Evolutionary conservation across 306 rosid genomes (phyloP), one percentile per base, ranked within the genome.

Genomic region (Urtica urens): DNA sequence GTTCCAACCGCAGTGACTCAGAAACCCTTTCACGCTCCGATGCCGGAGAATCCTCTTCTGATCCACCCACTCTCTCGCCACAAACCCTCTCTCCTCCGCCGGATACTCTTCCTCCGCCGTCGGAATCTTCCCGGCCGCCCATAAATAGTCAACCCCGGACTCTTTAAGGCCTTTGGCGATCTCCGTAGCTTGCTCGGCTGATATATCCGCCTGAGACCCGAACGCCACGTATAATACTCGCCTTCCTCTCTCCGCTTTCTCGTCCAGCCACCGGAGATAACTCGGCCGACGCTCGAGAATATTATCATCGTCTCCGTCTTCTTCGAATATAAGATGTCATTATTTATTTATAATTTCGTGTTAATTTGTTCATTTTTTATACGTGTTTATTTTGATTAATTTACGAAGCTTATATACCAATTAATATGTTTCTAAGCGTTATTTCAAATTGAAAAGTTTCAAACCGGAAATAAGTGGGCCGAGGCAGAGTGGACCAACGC

Each of bases 1-100:
- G 49, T 78, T 78, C 81, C 81, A 78, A 22, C 81, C 81, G 16
- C 79, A 78, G 17, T 74, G 79, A 3, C 86, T 74, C 14, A 78
- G 6, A 53, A 78, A 78, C 13, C 86, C 77, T 16, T 62, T 23
- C 10, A 74, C 79, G 2, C 69, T 51, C n/a, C 56, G 56, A 7
- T 75, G 82, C 30, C 7, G 58, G 15, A 78, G 34, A n/a, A 78
- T 66, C 34, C 49, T 67, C 26, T 46, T 53, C 30, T 78, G 82
- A 2, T 71, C 70, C 19, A 71, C 77, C 82, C 86, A 74, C 16
- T 71, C 70, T 25, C 68, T 75, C 15, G 65, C 79, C 21, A 75
- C 53, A 0, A 71, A 65, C 6, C 81, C 86, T 23, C 76, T 51
- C 7, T 51, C 46, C 13, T 10, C 63, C 33, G 62, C 70, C 33